Percentiles rank a stretch among this genome's conserved stretches.
These are phyloP conservation scores for Fomitopsis pulvina DNA, from an alignment of 768 basidiomycete species.

Conservation along the genomic window DNA sequence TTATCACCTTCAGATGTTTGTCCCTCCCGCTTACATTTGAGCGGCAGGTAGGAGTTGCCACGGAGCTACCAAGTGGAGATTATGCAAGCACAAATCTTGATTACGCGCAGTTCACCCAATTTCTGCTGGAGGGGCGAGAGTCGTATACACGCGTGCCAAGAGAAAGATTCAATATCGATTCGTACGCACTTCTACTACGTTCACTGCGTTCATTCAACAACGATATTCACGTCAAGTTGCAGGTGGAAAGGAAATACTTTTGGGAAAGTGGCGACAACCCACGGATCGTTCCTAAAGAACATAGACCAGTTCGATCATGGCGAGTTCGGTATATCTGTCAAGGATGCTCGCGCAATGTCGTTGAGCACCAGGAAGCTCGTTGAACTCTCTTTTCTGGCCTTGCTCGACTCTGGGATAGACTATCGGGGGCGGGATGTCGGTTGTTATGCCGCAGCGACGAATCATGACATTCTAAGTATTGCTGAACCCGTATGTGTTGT, in stretches of 20 bases:
- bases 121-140: slow-evolving; percentile 26
- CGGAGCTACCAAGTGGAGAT: slow-evolving; percentile 31
- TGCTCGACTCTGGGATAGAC: slow-evolving; percentile 44
- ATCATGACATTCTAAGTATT: slow-evolving; percentile 18
- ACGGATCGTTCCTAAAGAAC: slow-evolving; percentile 34
- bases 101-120: slow-evolving; percentile 29
- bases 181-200: too few species aligned
- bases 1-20: too few species aligned
- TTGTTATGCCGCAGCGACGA: slow-evolving; percentile 31
- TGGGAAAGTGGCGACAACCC: slow-evolving; percentile 18
- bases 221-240: not conserved
- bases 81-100: slow-evolving; percentile 22
- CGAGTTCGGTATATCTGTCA: slow-evolving; percentile 33
- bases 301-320: slow-evolving; percentile 29
- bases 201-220: too few species aligned
- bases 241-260: not conserved
- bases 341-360: slow-evolving; percentile 30
- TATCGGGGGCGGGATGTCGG: slow-evolving; percentile 37
- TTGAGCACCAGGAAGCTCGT: slow-evolving; percentile 30
- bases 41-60: slow-evolving; percentile 34
- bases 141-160: slow-evolving; percentile 26
- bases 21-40: too few species aligned
- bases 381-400: slow-evolving; percentile 33
- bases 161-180: slow-evolving; percentile 18
- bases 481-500: slow-evolving; percentile 21